A percentile compares a stretch with the other conserved stretches of the same genome.
Conservation (phyloP, 1,139 yeast genomes). For the Lodderomyces orthopsilosis region DNA sequence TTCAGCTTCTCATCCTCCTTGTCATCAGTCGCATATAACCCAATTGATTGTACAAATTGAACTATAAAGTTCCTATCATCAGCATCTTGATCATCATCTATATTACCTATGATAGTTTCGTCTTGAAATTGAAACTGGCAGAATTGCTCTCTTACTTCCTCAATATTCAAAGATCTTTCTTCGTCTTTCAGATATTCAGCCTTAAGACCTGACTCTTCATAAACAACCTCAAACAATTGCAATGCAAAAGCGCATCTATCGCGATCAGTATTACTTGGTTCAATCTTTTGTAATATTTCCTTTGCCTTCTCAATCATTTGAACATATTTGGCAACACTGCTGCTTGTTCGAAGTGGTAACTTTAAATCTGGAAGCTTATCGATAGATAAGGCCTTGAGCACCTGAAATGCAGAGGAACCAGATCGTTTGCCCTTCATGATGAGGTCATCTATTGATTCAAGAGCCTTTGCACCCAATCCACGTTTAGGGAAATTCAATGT, state of each 20-base stretch:
- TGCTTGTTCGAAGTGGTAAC: slow-evolving; percentile 5
- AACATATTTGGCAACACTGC: slow-evolving; percentile 5
- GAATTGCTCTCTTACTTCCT: slow-evolving; percentile 44
- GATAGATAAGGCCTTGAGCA: slow-evolving; percentile 7
- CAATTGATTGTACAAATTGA: slow-evolving; percentile 57
- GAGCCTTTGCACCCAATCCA: slow-evolving; percentile 66
- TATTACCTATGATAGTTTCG: slow-evolving; percentile 40
- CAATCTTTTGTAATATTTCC: slow-evolving; percentile 5
- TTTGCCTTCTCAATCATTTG: slow-evolving; percentile 21
- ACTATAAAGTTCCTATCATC: slow-evolving; percentile 37
- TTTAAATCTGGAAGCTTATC: slow-evolving; percentile 1
- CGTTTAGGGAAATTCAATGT: slow-evolving; percentile 60
- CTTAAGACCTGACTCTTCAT: slow-evolving; percentile 28
- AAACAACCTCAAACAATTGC: slow-evolving; percentile 26
- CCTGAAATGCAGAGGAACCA: slow-evolving; percentile 4
- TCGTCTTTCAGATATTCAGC: slow-evolving; percentile 28
- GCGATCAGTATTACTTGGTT: neutral
- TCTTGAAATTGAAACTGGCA: slow-evolving; percentile 47
- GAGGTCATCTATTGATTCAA: slow-evolving; percentile 21
- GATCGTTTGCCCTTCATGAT: neutral
- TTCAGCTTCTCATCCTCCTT: slow-evolving; percentile 12
- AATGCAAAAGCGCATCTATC: neutral
- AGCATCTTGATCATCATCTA: slow-evolving; percentile 16
- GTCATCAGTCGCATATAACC: slow-evolving; percentile 46
- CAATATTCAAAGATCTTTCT: slow-evolving; percentile 28